A percentile compares a stretch with the other conserved stretches of the same genome.
Conservation (phyloP, 768 basidiomycete genomes). For the Phaffia australis region DNA sequence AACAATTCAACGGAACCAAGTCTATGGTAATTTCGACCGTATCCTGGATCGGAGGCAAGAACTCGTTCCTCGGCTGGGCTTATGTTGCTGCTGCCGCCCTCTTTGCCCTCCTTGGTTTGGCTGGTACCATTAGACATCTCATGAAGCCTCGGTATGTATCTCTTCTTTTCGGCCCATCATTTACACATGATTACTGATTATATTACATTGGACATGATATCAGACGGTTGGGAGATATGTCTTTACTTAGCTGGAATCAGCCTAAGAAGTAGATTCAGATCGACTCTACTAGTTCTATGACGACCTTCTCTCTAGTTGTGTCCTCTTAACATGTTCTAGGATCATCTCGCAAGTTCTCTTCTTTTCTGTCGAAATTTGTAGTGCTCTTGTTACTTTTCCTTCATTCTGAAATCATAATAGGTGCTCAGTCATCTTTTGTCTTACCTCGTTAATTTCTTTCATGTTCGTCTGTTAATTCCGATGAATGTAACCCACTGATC, state of each 20-base stretch:
- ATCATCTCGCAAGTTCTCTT: too few species aligned
- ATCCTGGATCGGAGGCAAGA: constrained; percentile 97
- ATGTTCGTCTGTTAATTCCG: too few species aligned
- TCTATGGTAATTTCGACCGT: constrained; percentile 94
- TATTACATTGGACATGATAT: too few species aligned
- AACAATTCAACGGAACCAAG: constrained; percentile 84
- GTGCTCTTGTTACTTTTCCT: too few species aligned
- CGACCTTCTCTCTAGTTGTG: too few species aligned
- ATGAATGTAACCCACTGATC: too few species aligned
- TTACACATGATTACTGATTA: neutral
- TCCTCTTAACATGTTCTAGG: too few species aligned
- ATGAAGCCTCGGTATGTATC: constrained; percentile 60
- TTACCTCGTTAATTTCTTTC: too few species aligned
- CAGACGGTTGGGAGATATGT: constrained; percentile 26
- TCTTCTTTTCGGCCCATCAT: neutral
- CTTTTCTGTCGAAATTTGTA: too few species aligned
- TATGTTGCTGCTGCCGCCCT: constrained; percentile 81
- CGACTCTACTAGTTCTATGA: too few species aligned
- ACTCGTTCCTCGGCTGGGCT: constrained; percentile 96
- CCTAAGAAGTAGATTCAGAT: neutral
- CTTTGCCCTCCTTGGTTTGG: constrained; percentile 75
- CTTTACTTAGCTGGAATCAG: constrained; percentile 25
- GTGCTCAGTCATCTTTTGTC: too few species aligned
- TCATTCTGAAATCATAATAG: too few species aligned
- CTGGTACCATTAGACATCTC: constrained; percentile 81